Evolutionary conservation across 2,329 filamentous ascomycete genomes (phyloP).

Genomic region (Aurifilum marmelostoma): DNA sequence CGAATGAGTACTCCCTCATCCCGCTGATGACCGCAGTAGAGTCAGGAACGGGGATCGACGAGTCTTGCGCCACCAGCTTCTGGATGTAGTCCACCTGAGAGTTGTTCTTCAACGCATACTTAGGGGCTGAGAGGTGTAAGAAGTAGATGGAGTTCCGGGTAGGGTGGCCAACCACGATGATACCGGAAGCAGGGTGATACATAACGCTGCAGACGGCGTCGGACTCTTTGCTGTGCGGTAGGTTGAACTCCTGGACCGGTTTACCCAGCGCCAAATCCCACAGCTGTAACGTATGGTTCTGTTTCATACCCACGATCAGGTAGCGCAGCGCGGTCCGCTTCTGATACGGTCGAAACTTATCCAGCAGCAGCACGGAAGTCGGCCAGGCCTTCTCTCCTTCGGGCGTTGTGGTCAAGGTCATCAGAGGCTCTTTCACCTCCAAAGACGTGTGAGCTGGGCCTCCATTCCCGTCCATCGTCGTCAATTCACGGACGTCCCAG

Average conservation of each 20-base stretch:
- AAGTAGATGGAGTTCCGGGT: slow-evolving; percentile 98
- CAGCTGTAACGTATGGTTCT: slow-evolving; percentile 96
- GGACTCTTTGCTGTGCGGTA: slow-evolving; percentile 93
- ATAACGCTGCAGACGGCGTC: slow-evolving; percentile 97
- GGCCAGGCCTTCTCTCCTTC: slow-evolving; percentile 95
- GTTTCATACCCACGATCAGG: slow-evolving; percentile 96
- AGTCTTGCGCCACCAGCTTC: slow-evolving; percentile 72
- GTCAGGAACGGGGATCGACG: slow-evolving; percentile 79
- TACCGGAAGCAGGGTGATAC: slow-evolving; percentile 89
- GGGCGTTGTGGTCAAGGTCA: slow-evolving; percentile 84
- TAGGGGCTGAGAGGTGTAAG: slow-evolving; percentile 90
- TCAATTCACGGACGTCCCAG: slow-evolving; percentile 91
- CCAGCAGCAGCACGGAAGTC: slow-evolving; percentile 92
- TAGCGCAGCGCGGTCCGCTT: slow-evolving; percentile 91
- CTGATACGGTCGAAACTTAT: slow-evolving; percentile 91
- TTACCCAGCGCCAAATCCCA: slow-evolving; percentile 97
- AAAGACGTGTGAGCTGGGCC: slow-evolving; percentile 61
- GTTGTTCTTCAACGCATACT: slow-evolving; percentile 81
- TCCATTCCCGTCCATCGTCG: slow-evolving; percentile 55
- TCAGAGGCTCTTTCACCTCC: slow-evolving; percentile 82
- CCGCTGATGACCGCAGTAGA: slow-evolving; percentile 97
- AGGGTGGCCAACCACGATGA: slow-evolving; percentile 93
- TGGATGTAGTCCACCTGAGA: slow-evolving; percentile 88
- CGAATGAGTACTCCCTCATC: slow-evolving; percentile 92
- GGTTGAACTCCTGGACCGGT: slow-evolving; percentile 94